Evolutionary conservation across 2,329 filamentous ascomycete species (phyloP).

Genomic region (Monilinia vaccinii-corymbosi): DNA sequence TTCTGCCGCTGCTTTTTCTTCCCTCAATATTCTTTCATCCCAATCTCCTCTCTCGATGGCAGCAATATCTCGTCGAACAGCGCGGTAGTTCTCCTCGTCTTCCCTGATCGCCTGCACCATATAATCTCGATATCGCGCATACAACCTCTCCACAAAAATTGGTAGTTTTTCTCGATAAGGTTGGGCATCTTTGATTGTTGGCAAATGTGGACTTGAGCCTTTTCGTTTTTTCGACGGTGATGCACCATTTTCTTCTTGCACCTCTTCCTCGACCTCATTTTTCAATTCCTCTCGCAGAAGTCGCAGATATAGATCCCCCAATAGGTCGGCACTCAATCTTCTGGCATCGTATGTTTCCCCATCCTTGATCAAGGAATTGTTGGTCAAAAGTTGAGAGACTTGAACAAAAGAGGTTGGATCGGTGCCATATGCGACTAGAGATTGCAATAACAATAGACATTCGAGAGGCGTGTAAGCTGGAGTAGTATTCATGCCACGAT

Average conservation of each 20-base stretch:
- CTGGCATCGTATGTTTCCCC: conserved; percentile 62
- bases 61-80: conserved; percentile 57
- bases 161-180: conserved; percentile 60
- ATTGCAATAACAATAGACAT: conserved; percentile 77
- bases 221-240: conserved; percentile 66
- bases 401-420: conserved; percentile 54
- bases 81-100: conserved; percentile 60
- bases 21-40: conserved; percentile 34
- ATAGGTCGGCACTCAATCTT: conserved; percentile 66
- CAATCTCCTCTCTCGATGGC: conserved; percentile 54
- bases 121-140: conserved; percentile 62
- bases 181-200: conserved; percentile 56
- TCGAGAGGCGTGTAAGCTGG: conserved; percentile 75
- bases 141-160: conserved; percentile 62
- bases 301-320: conserved; percentile 70
- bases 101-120: conserved; percentile 62
- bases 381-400: conserved; percentile 67
- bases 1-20: conserved; percentile 2
- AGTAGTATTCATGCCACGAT: conserved; percentile 46
- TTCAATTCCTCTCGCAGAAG: conserved; percentile 66
- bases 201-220: conserved; percentile 53
- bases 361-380: conserved; percentile 62
- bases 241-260: conserved; percentile 35
- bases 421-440: conserved; percentile 59
- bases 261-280: conserved; percentile 34